phyloP scores from a whole-genome alignment of 108 stramenopile species.

The Parmales sp. region DNA sequence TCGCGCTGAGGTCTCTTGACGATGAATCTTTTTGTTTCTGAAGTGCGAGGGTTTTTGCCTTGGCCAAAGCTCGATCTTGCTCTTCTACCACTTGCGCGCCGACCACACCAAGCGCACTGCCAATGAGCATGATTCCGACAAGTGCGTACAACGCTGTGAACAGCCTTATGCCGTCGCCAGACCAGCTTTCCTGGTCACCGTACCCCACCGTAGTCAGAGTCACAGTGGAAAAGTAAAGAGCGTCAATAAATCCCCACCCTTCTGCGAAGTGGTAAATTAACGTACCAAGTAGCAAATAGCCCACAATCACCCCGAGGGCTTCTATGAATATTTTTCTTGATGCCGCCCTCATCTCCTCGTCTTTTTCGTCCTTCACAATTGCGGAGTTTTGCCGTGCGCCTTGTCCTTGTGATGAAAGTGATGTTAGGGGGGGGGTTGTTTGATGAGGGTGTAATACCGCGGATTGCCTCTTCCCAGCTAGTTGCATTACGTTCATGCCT shows the following conservation, averaged over 20 bases:
- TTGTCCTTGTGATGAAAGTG: too few relatives aligned
- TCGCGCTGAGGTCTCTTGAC: background rate
- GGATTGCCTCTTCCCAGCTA: too few relatives aligned
- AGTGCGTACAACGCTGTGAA: background rate
- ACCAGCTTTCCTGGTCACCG: slow-evolving; percentile 9
- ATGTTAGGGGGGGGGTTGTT: too few relatives aligned
- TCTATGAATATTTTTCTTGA: background rate
- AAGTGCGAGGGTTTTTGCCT: too few relatives aligned
- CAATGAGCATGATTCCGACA: background rate
- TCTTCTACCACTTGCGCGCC: background rate
- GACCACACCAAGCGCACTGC: background rate
- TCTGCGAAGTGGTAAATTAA: background rate
- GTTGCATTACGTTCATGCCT: too few relatives aligned
- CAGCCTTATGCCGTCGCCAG: background rate
- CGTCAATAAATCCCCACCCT: background rate
- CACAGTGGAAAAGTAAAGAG: slow-evolving; percentile 13
- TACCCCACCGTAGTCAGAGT: slow-evolving; percentile 22
- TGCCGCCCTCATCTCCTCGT: background rate
- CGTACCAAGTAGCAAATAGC: slow-evolving; percentile 1
- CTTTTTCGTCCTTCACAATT: too few relatives aligned
- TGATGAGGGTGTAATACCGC: too few relatives aligned
- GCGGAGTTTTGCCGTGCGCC: too few relatives aligned
- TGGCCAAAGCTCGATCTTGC: background rate
- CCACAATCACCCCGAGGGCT: background rate
- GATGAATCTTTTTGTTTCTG: too few relatives aligned